phyloP scores from a whole-genome alignment of 805 yeast species.

The Saturnispora gosingensis region DNA sequence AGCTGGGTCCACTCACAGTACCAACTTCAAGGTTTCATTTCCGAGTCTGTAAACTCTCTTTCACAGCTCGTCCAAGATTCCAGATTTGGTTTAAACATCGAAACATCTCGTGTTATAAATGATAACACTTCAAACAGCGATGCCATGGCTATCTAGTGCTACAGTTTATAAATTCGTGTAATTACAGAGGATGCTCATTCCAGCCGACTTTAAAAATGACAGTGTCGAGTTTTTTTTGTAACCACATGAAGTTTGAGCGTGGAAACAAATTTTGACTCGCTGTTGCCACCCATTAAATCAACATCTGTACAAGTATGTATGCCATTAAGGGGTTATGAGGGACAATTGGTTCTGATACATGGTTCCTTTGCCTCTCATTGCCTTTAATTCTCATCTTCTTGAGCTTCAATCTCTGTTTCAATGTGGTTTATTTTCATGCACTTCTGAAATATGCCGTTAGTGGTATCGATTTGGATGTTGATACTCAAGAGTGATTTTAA shows the following conservation, averaged over 20 bases:
- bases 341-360: not conserved
- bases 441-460: not conserved
- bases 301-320: not conserved
- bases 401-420: not conserved
- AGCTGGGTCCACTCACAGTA: constrained; percentile 81
- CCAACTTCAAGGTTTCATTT: constrained; percentile 43
- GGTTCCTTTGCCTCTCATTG: not conserved
- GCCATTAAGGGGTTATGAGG: not conserved
- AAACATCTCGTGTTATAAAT: constrained; percentile 54
- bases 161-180: not conserved
- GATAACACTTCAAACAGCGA: constrained; percentile 9
- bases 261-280: not conserved
- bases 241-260: not conserved
- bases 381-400: not conserved
- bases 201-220: not conserved
- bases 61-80: constrained; percentile 53
- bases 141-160: constrained; percentile 4
- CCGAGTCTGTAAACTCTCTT: constrained; percentile 43
- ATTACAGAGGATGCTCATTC: not conserved
- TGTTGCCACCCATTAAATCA: constrained; percentile 1
- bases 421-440: too few species aligned
- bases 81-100: constrained; percentile 59
- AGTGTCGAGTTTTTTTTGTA: not conserved
- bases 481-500: too few species aligned
- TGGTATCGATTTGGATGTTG: not conserved